These are phyloP conservation scores for Aspergillus ochraceus DNA, from an alignment of 2,329 filamentous ascomycete species.

Conservation along the genomic window DNA sequence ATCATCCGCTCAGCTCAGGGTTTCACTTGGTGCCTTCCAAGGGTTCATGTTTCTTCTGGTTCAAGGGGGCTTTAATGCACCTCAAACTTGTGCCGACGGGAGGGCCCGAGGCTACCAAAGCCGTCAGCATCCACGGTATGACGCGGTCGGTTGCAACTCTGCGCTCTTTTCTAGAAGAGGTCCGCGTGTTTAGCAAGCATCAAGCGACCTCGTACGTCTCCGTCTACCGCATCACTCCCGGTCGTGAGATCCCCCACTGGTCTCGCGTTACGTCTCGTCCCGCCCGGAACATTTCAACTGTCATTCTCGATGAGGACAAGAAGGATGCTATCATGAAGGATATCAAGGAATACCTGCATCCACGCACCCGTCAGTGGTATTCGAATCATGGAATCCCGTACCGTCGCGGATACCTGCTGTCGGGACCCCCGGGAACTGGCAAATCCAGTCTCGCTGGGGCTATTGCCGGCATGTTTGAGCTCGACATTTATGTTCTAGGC, in stretches of 20 bases:
- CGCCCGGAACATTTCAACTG: conserved; percentile 56
- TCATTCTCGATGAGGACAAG: conserved; percentile 54
- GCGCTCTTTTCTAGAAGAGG: conserved; percentile 39
- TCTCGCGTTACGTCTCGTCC: conserved; percentile 62
- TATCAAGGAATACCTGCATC: conserved; percentile 76
- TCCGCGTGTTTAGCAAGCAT: conserved; percentile 51
- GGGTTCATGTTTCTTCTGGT: conserved; percentile 15
- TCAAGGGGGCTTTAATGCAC: conserved; percentile 15
- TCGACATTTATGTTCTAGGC: conserved; percentile 66
- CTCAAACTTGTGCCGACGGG: conserved; percentile 2
- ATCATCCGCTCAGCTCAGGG: background rate
- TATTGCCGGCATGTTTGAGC: conserved; percentile 64
- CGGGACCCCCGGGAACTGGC: conserved; percentile 74
- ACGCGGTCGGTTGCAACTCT: conserved; percentile 14
- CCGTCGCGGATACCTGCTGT: conserved; percentile 73
- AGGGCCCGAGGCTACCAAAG: background rate
- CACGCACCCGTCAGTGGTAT: conserved; percentile 67
- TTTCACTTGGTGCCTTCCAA: conserved; percentile 28
- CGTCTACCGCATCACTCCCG: conserved; percentile 55
- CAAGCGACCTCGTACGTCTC: conserved; percentile 51
- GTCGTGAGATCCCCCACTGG: conserved; percentile 51
- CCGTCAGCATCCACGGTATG: conserved; percentile 16
- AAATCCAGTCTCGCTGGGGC: conserved; percentile 70
- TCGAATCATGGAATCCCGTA: conserved; percentile 73
- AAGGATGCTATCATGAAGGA: conserved; percentile 68